Evolutionary conservation across 805 yeast species (phyloP).

Genomic region (Wickerhamomyces ciferrii): DNA sequence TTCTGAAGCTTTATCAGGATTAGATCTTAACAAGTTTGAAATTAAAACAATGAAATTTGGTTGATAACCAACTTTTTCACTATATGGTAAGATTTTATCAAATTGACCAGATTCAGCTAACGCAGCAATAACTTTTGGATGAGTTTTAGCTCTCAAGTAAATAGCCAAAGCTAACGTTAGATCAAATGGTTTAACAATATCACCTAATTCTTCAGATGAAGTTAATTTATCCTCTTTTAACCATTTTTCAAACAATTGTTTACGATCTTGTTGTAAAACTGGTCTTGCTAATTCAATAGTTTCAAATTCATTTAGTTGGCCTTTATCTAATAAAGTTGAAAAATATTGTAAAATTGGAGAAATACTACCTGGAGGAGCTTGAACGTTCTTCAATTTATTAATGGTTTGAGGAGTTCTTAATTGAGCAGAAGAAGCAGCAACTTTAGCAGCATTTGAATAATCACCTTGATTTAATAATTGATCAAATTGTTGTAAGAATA

Average conservation of each 20-base stretch:
- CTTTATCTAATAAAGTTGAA: conserved; percentile 86
- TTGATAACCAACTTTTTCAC: conserved; percentile 80
- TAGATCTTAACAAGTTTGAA: conserved; percentile 84
- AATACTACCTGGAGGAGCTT: conserved; percentile 90
- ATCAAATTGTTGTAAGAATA: conserved; percentile 89
- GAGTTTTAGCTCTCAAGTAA: conserved; percentile 75
- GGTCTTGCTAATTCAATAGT: conserved; percentile 94
- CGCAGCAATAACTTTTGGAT: conserved; percentile 84
- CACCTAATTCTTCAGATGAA: conserved; percentile 96
- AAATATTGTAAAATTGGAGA: conserved; percentile 93
- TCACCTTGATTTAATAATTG: conserved; percentile 78
- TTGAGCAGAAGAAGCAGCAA: conserved; percentile 92
- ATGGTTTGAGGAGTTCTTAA: conserved; percentile 93
- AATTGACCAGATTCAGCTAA: conserved; percentile 95
- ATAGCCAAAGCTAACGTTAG: conserved; percentile 84
- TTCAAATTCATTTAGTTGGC: conserved; percentile 87
- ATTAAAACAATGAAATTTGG: conserved; percentile 89
- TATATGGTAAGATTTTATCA: conserved; percentile 91
- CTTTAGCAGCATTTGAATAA: conserved; percentile 88
- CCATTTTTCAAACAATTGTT: conserved; percentile 93
- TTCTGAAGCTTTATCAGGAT: conserved; percentile 98
- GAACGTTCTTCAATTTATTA: conserved; percentile 83
- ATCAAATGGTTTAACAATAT: conserved; percentile 85
- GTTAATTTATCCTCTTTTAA: conserved; percentile 91
- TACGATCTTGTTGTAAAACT: conserved; percentile 90